Evolutionary conservation across 768 basidiomycete genomes (phyloP).

Genomic region (Cystobasidium tubakii): DNA sequence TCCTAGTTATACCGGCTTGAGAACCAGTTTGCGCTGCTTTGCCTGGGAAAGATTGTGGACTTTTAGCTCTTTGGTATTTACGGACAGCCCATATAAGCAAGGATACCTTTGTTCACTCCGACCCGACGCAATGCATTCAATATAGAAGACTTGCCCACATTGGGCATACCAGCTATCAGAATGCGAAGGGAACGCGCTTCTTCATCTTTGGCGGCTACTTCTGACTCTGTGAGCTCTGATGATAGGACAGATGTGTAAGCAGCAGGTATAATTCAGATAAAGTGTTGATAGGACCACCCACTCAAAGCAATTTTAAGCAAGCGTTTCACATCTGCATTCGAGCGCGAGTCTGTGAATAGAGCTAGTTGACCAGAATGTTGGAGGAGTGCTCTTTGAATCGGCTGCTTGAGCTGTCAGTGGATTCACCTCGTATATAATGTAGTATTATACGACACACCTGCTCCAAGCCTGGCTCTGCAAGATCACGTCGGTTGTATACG

Average conservation of each 20-base stretch:
- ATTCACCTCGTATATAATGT: not conserved
- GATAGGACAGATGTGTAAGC: not conserved
- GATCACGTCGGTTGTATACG: slow-evolving; percentile 86
- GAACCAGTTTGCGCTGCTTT: slow-evolving; percentile 86
- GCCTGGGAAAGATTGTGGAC: slow-evolving; percentile 51
- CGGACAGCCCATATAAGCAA: not conserved
- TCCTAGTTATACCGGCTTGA: slow-evolving; percentile 81
- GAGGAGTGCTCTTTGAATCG: slow-evolving; percentile 49
- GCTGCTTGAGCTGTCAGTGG: slow-evolving; percentile 43
- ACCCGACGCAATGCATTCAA: slow-evolving; percentile 80
- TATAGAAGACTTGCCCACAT: slow-evolving; percentile 92
- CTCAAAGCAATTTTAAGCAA: slow-evolving; percentile 50
- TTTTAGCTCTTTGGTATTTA: not conserved
- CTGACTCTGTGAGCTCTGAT: slow-evolving; percentile 52
- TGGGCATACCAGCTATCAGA: slow-evolving; percentile 95
- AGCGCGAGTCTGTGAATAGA: slow-evolving; percentile 51
- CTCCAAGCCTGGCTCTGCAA: slow-evolving; percentile 81
- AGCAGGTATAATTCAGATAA: not conserved
- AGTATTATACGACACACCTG: slow-evolving; percentile 57
- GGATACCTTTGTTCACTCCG: slow-evolving; percentile 79
- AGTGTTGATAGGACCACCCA: slow-evolving; percentile 42
- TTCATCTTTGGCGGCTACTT: slow-evolving; percentile 15
- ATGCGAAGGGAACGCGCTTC: slow-evolving; percentile 63
- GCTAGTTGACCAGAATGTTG: slow-evolving; percentile 49
- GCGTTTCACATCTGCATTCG: slow-evolving; percentile 48